These are phyloP conservation scores for Lactarius evosmus DNA, from an alignment of 768 basidiomycete species.

Conservation along the genomic window DNA sequence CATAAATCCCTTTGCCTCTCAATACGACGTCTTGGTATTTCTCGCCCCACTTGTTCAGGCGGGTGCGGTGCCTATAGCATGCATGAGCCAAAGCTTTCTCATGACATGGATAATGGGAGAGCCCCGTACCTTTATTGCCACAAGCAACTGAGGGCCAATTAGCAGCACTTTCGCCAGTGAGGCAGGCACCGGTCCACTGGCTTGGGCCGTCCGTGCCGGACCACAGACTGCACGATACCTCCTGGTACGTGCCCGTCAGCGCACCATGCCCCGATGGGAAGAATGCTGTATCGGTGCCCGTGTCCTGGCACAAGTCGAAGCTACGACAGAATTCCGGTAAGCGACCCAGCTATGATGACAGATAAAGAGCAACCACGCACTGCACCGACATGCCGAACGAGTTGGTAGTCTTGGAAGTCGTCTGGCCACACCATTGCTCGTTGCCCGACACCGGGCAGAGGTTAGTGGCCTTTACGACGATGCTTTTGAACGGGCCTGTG, in stretches of 20 bases:
- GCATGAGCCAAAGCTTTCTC: neutral
- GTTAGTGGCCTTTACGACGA: slow-evolving; percentile 51
- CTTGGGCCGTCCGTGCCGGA: slow-evolving; percentile 48
- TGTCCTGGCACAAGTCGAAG: slow-evolving; percentile 61
- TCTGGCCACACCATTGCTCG: slow-evolving; percentile 55
- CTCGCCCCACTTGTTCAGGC: neutral
- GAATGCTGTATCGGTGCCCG: slow-evolving; percentile 49
- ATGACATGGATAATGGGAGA: neutral
- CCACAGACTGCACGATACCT: slow-evolving; percentile 59
- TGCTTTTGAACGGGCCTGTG: slow-evolving; percentile 49
- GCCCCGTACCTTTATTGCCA: slow-evolving; percentile 48
- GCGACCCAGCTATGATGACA: neutral
- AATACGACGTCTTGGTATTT: neutral
- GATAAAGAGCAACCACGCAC: slow-evolving; percentile 36
- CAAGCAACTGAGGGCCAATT: slow-evolving; percentile 53
- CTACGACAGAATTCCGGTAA: slow-evolving; percentile 33
- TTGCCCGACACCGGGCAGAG: slow-evolving; percentile 48
- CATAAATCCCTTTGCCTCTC: neutral
- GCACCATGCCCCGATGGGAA: slow-evolving; percentile 56
- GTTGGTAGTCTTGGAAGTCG: slow-evolving; percentile 41
- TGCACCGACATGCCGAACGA: slow-evolving; percentile 47
- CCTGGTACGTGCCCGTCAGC: slow-evolving; percentile 49
- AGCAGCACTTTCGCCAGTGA: slow-evolving; percentile 46
- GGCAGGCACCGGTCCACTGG: slow-evolving; percentile 50
- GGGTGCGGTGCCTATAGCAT: slow-evolving; percentile 8